phyloP scores from a whole-genome alignment of 352 stramenopile genomes.

The Globisporangium rhizosaccharum region DNA sequence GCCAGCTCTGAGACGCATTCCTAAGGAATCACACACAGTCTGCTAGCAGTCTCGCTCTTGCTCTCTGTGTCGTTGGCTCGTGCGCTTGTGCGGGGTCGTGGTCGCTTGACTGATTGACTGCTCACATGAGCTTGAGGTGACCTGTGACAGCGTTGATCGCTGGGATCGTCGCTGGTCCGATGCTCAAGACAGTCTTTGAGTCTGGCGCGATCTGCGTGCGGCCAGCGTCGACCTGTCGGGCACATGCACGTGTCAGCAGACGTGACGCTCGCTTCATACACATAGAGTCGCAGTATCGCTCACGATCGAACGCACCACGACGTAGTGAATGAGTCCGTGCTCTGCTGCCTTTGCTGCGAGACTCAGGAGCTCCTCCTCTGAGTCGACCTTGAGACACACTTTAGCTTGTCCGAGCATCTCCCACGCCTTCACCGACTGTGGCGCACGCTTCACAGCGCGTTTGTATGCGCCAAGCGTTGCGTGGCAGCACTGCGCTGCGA shows the following conservation, averaged over 20 bases:
- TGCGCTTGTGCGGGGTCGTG: too few species aligned
- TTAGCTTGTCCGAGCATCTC: constrained; percentile 84
- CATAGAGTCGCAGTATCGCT: background rate
- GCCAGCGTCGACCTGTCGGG: constrained; percentile 57
- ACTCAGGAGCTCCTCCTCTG: constrained; percentile 73
- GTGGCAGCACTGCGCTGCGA: constrained; percentile 84
- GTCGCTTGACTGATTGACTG: background rate
- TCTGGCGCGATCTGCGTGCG: constrained; percentile 83
- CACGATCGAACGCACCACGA: constrained; percentile 48
- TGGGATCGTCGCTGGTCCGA: constrained; percentile 65
- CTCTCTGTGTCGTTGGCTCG: background rate
- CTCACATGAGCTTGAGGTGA: constrained; percentile 85
- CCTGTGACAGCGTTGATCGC: constrained; percentile 68
- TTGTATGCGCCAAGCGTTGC: constrained; percentile 95
- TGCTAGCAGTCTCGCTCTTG: too few species aligned
- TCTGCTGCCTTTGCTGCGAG: constrained; percentile 59
- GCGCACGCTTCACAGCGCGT: constrained; percentile 75
- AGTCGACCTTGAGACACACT: constrained; percentile 83
- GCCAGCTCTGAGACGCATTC: too few species aligned
- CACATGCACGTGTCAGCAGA: background rate
- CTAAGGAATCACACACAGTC: too few species aligned
- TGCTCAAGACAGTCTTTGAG: constrained; percentile 80
- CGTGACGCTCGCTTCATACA: too few species aligned
- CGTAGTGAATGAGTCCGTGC: constrained; percentile 67
- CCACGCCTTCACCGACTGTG: constrained; percentile 63